Percentiles rank a stretch among this genome's conserved stretches.
Evolutionary conservation across 1,139 yeast species (phyloP).

Genomic region (Saccharomyces hybrid): DNA sequence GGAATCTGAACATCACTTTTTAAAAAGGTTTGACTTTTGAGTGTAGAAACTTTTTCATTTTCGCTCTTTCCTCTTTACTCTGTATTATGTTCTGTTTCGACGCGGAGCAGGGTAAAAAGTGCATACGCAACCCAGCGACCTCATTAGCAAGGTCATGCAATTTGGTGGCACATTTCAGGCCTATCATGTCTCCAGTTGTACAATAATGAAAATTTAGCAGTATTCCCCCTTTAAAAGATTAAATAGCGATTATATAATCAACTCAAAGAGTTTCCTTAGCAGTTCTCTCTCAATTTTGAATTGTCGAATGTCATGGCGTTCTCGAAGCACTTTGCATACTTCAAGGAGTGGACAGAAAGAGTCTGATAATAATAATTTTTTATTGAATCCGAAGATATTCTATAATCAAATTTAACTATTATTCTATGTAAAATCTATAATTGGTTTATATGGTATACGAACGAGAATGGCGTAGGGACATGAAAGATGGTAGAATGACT

Average conservation of each 20-base stretch:
- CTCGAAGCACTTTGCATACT: too few species aligned
- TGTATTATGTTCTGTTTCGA: background rate
- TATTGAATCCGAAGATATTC: background rate
- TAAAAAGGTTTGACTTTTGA: background rate
- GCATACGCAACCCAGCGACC: background rate
- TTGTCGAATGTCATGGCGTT: too few species aligned
- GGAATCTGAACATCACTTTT: background rate
- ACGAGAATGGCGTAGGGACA: background rate
- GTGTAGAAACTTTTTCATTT: background rate
- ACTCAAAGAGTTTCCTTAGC: background rate
- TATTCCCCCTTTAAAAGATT: too few species aligned
- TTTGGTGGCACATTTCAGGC: background rate
- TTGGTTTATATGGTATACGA: background rate
- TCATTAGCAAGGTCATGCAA: background rate
- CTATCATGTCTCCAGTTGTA: background rate
- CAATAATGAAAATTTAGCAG: too few species aligned
- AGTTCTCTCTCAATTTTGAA: too few species aligned
- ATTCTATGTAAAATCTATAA: background rate
- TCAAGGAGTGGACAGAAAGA: background rate
- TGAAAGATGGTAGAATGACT: background rate
- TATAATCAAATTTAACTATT: background rate
- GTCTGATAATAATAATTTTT: background rate
- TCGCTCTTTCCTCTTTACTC: background rate
- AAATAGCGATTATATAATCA: too few species aligned
- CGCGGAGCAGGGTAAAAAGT: background rate